These are phyloP conservation scores for Triticum dicoccoides DNA, from an alignment of 176 grass and related monocot genomes.

Conservation along the genomic window DNA sequence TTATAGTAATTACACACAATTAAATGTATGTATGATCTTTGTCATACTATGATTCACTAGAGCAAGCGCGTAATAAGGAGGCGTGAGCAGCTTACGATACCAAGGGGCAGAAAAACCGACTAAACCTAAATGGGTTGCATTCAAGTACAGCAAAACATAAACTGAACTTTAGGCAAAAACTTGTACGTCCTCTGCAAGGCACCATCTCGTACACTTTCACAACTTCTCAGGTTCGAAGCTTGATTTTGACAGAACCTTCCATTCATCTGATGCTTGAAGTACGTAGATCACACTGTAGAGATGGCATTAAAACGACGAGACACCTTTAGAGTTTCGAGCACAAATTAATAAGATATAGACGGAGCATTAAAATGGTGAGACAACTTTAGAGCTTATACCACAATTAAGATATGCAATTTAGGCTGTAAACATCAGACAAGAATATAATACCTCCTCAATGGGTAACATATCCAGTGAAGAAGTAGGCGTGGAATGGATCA, in stretches of 20 bases:
- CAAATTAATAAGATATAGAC: too few species aligned
- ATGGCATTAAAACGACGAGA: too few species aligned
- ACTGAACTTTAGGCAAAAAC: background rate
- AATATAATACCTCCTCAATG: background rate
- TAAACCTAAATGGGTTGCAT: background rate
- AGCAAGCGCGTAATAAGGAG: background rate
- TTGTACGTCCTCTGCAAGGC: background rate
- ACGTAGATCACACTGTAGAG: background rate
- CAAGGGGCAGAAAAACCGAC: background rate
- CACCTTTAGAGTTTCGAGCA: too few species aligned
- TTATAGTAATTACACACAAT: background rate
- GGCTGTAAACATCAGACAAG: background rate
- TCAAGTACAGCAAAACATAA: background rate
- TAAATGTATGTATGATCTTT: background rate
- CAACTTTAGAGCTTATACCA: background rate
- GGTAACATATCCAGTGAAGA: background rate
- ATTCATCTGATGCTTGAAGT: background rate
- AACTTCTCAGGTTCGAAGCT: background rate
- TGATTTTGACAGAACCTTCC: background rate
- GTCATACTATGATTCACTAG: background rate
- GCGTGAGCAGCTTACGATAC: background rate
- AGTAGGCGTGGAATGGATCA: background rate
- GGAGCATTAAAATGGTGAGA: background rate
- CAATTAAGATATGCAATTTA: background rate
- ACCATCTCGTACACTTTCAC: background rate